Percentiles rank a stretch among this genome's conserved stretches.
phyloP scores from a whole-genome alignment of 1,284 basidiomycete species.

The Fomitopsis schrenkii region DNA sequence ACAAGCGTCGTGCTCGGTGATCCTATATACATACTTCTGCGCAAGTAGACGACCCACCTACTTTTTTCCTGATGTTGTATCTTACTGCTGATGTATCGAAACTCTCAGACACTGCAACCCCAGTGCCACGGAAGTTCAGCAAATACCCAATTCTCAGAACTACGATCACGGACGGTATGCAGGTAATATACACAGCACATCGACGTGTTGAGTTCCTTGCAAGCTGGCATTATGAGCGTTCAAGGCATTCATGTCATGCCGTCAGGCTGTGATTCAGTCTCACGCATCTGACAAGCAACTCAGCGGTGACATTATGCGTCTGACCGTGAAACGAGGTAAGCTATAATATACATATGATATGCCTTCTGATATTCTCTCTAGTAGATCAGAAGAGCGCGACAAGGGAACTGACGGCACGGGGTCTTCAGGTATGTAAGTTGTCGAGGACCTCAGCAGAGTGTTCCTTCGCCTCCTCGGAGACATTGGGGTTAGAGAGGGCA shows the following conservation, averaged over 20 bases:
- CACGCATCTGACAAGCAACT: neutral
- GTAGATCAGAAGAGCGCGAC: neutral
- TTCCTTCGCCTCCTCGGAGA: slow-evolving; percentile 42
- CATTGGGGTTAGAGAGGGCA: slow-evolving; percentile 31
- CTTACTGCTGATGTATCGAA: neutral
- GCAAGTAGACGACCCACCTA: slow-evolving; percentile 48
- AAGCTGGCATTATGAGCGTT: neutral
- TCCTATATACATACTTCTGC: slow-evolving; percentile 87
- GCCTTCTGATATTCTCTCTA: slow-evolving; percentile 2
- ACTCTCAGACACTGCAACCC: neutral
- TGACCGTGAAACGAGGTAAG: neutral
- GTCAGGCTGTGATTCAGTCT: too few species aligned
- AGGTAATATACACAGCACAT: too few species aligned
- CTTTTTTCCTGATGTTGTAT: slow-evolving; percentile 2
- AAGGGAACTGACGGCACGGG: neutral
- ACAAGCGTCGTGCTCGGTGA: slow-evolving; percentile 90
- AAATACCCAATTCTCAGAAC: too few species aligned
- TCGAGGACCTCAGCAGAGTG: slow-evolving; percentile 29
- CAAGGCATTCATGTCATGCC: too few species aligned
- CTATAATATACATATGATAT: slow-evolving; percentile 4
- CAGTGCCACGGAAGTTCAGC: too few species aligned
- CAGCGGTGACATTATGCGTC: neutral
- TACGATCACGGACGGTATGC: too few species aligned
- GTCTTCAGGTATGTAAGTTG: slow-evolving; percentile 3
- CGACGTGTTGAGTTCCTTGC: neutral